Conservation (phyloP, 257 asterid genomes). For the Solanum raphanifolium region DNA sequence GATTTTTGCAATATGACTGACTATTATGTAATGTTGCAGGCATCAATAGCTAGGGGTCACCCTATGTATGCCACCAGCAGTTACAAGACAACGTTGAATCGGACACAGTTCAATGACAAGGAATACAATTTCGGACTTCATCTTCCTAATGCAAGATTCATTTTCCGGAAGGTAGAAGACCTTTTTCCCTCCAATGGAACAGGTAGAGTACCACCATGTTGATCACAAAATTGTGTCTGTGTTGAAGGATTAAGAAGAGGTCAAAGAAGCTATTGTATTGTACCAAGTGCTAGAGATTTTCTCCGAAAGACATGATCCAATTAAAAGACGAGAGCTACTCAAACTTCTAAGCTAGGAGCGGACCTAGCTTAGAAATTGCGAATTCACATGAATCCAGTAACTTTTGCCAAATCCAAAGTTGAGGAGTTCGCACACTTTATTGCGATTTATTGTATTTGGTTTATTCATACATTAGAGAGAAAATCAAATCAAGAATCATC, state of each 20-base stretch:
- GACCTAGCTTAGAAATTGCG: not conserved
- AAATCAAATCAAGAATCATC: too few relatives aligned
- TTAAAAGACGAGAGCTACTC: not conserved
- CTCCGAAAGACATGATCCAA: not conserved
- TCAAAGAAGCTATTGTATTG: not conserved
- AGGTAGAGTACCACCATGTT: not conserved
- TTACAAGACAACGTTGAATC: conserved; percentile 37
- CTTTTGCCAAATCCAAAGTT: too few relatives aligned
- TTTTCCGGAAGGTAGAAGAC: conserved; percentile 43
- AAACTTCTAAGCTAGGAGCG: not conserved
- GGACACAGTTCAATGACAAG: conserved; percentile 24
- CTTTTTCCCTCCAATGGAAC: conserved; percentile 23
- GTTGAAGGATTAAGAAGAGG: conserved; percentile 1
- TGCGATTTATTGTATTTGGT: too few relatives aligned
- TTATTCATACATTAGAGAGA: too few relatives aligned
- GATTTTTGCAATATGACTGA: not conserved
- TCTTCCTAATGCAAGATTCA: conserved; percentile 43
- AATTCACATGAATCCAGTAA: not conserved
- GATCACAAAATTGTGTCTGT: not conserved
- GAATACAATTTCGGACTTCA: conserved; percentile 35
- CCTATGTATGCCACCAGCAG: conserved; percentile 42
- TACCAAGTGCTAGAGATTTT: not conserved
- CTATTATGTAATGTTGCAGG: conserved; percentile 21
- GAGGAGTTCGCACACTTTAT: too few relatives aligned
- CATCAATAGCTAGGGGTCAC: conserved; percentile 62